Evolutionary conservation across 2,329 filamentous ascomycete species (phyloP).

Genomic region (Epichloe coenophiala): DNA sequence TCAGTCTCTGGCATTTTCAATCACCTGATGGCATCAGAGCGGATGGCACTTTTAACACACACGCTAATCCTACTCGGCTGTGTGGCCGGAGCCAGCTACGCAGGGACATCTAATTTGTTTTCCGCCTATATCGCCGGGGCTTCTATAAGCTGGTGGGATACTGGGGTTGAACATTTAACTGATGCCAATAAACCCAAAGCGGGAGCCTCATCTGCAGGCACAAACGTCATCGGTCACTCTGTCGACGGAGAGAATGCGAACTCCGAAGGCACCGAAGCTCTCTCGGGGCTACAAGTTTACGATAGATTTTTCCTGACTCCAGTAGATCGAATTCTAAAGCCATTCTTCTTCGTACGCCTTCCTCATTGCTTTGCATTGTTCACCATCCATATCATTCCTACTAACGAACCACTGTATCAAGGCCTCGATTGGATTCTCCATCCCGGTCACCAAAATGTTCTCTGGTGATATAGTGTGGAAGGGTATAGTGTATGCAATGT

Average conservation of each 20-base stretch:
- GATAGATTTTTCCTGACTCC: conserved; percentile 25
- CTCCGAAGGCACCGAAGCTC: neutral
- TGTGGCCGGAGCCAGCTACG: conserved; percentile 39
- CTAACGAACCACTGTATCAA: neutral
- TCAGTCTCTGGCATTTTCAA: conserved; percentile 9
- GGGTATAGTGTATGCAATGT: conserved; percentile 54
- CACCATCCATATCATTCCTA: neutral
- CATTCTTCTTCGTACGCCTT: conserved; percentile 53
- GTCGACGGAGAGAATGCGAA: neutral
- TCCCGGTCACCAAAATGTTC: conserved; percentile 62
- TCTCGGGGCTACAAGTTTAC: conserved; percentile 16
- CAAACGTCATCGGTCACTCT: neutral
- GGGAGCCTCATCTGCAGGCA: neutral
- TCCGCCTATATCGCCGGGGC: conserved; percentile 51
- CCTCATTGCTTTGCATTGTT: neutral
- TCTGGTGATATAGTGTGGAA: conserved; percentile 51
- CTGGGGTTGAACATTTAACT: conserved; percentile 11
- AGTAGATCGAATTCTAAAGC: conserved; percentile 43
- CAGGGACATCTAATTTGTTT: conserved; percentile 49
- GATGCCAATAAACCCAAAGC: conserved; percentile 8
- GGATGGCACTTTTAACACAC: conserved; percentile 31
- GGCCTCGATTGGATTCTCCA: conserved; percentile 57
- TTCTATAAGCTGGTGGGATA: conserved; percentile 46
- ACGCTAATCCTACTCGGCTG: conserved; percentile 34
- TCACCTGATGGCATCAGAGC: conserved; percentile 12